phyloP scores from a whole-genome alignment of 2,329 filamentous ascomycete species.

The Pseudogymnoascus sp. region DNA sequence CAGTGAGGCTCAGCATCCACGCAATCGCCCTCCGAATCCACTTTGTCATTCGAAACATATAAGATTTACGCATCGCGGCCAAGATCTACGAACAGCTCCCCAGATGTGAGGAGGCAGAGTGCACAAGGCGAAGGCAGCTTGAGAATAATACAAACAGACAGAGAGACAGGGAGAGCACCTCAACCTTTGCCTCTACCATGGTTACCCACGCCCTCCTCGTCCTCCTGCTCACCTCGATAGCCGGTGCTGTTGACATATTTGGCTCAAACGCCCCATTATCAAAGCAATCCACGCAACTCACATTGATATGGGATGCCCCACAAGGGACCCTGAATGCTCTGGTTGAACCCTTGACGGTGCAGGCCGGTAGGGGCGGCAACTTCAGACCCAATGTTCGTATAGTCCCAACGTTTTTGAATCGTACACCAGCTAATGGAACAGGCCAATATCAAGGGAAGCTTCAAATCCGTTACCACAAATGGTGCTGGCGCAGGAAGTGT shows the following conservation, averaged over 20 bases:
- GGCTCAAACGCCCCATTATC: not conserved
- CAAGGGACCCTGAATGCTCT: not conserved
- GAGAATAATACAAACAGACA: not conserved
- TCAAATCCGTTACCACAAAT: not conserved
- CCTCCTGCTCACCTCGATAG: not conserved
- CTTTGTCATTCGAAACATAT: not conserved
- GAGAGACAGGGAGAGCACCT: not conserved
- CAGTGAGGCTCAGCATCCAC: not conserved
- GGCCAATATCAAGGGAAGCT: not conserved
- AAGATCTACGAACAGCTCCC: not conserved
- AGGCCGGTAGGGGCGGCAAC: not conserved
- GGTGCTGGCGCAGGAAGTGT: not conserved
- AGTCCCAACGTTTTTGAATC: not conserved
- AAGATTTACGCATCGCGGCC: not conserved
- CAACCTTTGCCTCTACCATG: not conserved
- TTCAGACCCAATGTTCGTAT: not conserved
- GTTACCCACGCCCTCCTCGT: not conserved
- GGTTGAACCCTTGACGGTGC: constrained; percentile 2
- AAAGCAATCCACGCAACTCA: not conserved
- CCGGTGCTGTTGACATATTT: not conserved
- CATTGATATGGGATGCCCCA: not conserved
- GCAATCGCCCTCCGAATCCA: not conserved
- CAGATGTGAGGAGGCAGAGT: constrained; percentile 1
- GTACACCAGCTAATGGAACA: not conserved
- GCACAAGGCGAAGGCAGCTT: not conserved